Evolutionary conservation across 768 basidiomycete genomes (phyloP).

Genomic region (Suillus cothurnatus): DNA sequence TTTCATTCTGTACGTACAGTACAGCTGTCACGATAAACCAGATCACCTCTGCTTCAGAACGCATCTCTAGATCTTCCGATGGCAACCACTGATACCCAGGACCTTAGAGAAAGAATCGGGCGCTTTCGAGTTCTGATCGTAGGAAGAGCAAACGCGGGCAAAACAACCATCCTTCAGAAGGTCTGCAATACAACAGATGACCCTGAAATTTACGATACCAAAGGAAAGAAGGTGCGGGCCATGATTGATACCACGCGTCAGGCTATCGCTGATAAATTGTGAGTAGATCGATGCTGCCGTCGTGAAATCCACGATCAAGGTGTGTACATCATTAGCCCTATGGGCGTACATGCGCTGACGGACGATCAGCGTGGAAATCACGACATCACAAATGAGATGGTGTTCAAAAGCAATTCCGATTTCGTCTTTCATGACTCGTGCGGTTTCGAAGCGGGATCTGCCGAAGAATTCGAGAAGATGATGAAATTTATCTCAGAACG

Average conservation of each 20-base stretch:
- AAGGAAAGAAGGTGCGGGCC: background rate
- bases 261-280: no score
- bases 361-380: constrained; percentile 24
- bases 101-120: background rate
- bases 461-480: constrained; percentile 30
- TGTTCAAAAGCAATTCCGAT: constrained; percentile 28
- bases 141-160: background rate
- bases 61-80: background rate
- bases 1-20: no score
- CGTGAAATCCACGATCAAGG: no score
- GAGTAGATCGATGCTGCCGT: no score
- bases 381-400: constrained; percentile 32
- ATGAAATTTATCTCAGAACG: constrained; percentile 31
- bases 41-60: background rate
- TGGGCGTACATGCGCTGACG: background rate
- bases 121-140: background rate
- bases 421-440: constrained; percentile 44
- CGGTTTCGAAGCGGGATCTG: constrained; percentile 40
- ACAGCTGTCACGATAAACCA: background rate
- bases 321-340: no score
- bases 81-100: background rate
- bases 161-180: background rate
- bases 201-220: background rate
- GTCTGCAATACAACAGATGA: background rate
- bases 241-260: no score